Evolutionary conservation across 257 asterid species (phyloP).

Genomic region (Scutellaria baicalensis): DNA sequence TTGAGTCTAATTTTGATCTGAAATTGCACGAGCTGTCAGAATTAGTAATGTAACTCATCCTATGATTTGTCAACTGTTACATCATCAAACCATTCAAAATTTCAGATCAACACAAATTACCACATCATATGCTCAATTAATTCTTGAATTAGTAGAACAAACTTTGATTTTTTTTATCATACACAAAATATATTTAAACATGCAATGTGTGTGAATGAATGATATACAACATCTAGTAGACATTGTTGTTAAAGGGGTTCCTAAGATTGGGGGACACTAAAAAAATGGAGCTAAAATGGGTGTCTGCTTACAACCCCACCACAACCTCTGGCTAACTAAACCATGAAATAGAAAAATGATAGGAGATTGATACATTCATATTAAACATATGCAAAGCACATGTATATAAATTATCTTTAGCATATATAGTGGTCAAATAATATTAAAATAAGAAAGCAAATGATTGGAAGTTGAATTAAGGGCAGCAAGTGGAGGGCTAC

Average conservation of each 20-base stretch:
- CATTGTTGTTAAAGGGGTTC: not conserved
- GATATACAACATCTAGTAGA: not conserved
- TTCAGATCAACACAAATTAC: too few species aligned
- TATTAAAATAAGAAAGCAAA: not conserved
- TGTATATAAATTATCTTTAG: conserved; percentile 10
- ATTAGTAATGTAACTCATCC: too few species aligned
- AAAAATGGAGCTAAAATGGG: not conserved
- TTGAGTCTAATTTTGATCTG: too few species aligned
- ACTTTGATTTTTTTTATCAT: too few species aligned
- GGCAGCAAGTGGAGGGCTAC: conserved; percentile 7
- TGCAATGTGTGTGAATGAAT: too few species aligned
- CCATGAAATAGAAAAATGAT: conserved; percentile 2
- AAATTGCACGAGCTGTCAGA: too few species aligned
- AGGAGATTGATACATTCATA: not conserved
- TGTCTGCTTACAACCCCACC: conserved; percentile 28
- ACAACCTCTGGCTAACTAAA: conserved; percentile 7
- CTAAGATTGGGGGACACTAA: conserved; percentile 25
- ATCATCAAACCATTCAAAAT: too few species aligned
- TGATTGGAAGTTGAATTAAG: conserved; percentile 12
- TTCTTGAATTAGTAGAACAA: too few species aligned
- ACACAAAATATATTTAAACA: too few species aligned
- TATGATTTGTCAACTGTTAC: too few species aligned
- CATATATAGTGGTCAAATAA: not conserved
- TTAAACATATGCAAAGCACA: conserved; percentile 25
- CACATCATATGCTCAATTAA: too few species aligned